Conservation (phyloP, 768 basidiomycete genomes). For the Termitomyces sp. region DNA sequence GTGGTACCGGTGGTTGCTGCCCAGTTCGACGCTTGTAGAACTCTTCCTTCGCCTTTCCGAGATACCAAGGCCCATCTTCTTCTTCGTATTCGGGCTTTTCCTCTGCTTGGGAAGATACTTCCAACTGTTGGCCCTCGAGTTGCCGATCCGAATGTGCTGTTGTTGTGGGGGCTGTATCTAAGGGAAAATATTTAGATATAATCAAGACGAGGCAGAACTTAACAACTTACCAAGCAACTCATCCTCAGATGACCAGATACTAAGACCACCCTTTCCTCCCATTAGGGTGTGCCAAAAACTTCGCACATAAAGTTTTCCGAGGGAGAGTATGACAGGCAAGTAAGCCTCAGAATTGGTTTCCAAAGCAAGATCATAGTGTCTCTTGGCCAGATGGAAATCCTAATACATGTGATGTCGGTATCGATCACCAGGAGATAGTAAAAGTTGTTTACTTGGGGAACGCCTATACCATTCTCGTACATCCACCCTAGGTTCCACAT, state of each 20-base stretch:
- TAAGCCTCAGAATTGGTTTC: conserved; percentile 89
- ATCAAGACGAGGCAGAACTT: background rate
- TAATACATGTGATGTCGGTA: conserved; percentile 21
- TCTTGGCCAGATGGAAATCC: conserved; percentile 96
- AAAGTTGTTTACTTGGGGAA: conserved; percentile 56
- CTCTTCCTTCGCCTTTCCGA: conserved; percentile 78
- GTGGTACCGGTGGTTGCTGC: conserved; percentile 25
- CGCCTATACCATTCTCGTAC: conserved; percentile 96
- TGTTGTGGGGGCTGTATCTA: conserved; percentile 4
- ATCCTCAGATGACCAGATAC: conserved; percentile 57
- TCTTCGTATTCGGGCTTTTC: conserved; percentile 36
- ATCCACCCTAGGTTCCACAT: conserved; percentile 99
- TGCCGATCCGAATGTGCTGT: conserved; percentile 27
- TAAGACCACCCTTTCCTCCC: conserved; percentile 65
- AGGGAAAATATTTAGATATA: background rate
- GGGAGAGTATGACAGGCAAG: conserved; percentile 77
- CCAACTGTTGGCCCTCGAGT: conserved; percentile 30
- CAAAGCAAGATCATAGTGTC: conserved; percentile 87
- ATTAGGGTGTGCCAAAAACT: conserved; percentile 80
- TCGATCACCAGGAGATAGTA: background rate
- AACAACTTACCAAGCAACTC: conserved; percentile 33
- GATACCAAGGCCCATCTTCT: conserved; percentile 73
- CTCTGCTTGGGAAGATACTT: conserved; percentile 21
- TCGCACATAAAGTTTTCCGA: conserved; percentile 74
- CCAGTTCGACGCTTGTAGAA: conserved; percentile 52